Evolutionary conservation across 2,329 filamentous ascomycete genomes (phyloP).

Genomic region (Penicillium sp.): DNA sequence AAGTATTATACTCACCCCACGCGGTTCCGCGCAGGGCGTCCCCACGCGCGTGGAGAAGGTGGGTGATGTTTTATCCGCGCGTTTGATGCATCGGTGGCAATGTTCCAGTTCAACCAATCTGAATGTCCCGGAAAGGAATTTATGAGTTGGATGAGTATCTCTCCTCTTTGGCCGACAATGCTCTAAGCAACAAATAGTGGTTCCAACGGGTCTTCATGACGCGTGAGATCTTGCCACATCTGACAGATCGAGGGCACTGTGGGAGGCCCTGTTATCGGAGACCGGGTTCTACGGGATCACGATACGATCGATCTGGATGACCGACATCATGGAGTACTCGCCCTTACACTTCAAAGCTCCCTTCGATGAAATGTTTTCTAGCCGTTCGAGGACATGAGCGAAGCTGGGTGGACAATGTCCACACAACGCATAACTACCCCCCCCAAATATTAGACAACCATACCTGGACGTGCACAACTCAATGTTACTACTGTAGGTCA

Average conservation of each 20-base stretch:
- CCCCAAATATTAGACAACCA: neutral
- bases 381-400: neutral
- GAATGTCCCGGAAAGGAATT: conserved; percentile 9
- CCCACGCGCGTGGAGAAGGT: conserved; percentile 22
- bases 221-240: neutral
- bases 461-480: neutral
- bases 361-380: neutral
- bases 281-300: neutral
- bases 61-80: conserved; percentile 22
- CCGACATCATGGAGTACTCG: too few species aligned
- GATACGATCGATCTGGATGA: neutral
- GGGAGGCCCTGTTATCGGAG: conserved; percentile 2
- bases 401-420: neutral
- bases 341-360: neutral
- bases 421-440: neutral
- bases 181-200: neutral
- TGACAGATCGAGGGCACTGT: neutral
- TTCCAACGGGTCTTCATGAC: neutral
- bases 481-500: neutral
- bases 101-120: conserved; percentile 2
- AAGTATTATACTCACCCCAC: conserved; percentile 23
- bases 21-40: conserved; percentile 9
- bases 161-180: neutral
- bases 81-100: neutral
- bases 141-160: neutral